These are phyloP conservation scores for Solanum clarkiae DNA, from an alignment of 257 asterid species.

Conservation along the genomic window DNA sequence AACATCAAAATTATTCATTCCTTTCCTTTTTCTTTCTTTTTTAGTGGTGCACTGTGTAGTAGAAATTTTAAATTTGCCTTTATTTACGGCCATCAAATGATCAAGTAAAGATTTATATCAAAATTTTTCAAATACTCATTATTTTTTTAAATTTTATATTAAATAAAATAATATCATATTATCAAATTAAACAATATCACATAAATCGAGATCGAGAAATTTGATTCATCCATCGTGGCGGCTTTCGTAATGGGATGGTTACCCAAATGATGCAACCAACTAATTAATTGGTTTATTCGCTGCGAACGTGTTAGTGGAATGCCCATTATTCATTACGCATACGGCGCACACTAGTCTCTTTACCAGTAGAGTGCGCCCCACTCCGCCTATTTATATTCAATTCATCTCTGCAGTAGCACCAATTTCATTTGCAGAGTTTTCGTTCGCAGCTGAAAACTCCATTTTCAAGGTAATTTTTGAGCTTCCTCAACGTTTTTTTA, in stretches of 20 bases:
- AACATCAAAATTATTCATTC: no score
- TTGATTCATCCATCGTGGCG: not conserved
- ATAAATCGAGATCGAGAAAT: no score
- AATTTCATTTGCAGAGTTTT: not conserved
- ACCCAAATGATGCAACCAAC: not conserved
- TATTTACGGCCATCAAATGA: no score
- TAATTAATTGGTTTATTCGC: not conserved
- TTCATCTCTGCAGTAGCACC: not conserved
- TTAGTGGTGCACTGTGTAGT: no score
- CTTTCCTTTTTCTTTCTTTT: no score
- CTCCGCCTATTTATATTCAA: not conserved
- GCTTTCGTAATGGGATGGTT: not conserved
- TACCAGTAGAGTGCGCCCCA: not conserved
- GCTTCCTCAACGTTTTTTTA: not conserved
- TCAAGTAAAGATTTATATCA: no score
- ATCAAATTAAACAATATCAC: no score
- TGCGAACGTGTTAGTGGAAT: not conserved
- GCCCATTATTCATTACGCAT: not conserved
- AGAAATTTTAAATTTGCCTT: no score
- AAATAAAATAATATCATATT: no score
- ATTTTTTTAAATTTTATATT: no score
- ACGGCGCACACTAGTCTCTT: not conserved
- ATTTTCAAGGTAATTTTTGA: not conserved
- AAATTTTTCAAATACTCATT: no score
- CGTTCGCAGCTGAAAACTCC: not conserved